Evolutionary conservation across 768 basidiomycete species (phyloP).

Genomic region (Hygrophoropsis aurantiaca): DNA sequence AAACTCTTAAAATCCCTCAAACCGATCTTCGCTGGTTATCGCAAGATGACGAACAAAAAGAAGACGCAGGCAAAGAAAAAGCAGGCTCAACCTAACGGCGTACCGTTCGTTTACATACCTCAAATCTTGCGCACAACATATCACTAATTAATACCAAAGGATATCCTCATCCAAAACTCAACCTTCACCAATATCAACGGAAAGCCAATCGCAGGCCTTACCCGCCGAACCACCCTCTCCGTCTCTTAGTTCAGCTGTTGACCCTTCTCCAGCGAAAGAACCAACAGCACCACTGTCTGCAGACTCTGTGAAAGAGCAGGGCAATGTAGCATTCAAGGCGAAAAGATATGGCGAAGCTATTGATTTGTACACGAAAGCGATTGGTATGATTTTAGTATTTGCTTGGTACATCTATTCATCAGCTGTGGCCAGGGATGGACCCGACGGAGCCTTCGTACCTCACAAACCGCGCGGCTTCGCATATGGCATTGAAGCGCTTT

Average conservation of each 20-base stretch:
- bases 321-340: slow-evolving; percentile 74
- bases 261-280: slow-evolving; percentile 10
- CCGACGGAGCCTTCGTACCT: slow-evolving; percentile 71
- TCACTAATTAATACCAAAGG: no score
- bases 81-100: slow-evolving; percentile 21
- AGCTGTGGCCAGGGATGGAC: slow-evolving; percentile 47
- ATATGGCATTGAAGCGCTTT: slow-evolving; percentile 81
- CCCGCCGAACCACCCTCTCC: slow-evolving; percentile 17
- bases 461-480: slow-evolving; percentile 85
- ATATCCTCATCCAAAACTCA: slow-evolving; percentile 15
- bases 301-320: slow-evolving; percentile 69
- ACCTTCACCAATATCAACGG: neutral
- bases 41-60: slow-evolving; percentile 32
- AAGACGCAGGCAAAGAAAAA: slow-evolving; percentile 27
- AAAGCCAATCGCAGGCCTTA: slow-evolving; percentile 6
- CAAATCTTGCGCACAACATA: neutral
- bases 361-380: slow-evolving; percentile 73
- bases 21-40: neutral
- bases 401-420: slow-evolving; percentile 6
- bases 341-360: slow-evolving; percentile 67
- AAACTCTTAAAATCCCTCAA: neutral
- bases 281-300: slow-evolving; percentile 36
- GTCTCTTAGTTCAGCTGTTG: slow-evolving; percentile 5
- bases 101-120: slow-evolving; percentile 19
- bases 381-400: slow-evolving; percentile 42